Conservation (phyloP, 805 yeast species). For the Priceomyces melissophilus region DNA sequence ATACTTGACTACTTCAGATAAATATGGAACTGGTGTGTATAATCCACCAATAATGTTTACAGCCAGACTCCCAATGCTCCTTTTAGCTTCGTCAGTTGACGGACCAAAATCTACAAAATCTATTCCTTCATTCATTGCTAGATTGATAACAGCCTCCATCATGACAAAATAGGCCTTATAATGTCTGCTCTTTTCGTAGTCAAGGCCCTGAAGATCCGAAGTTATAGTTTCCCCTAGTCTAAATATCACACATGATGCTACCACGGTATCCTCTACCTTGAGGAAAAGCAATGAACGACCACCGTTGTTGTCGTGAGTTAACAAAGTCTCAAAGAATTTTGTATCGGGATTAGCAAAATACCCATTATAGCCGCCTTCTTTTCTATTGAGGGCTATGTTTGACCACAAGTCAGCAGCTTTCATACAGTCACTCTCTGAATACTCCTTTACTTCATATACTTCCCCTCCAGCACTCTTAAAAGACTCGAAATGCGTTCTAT, state of each 20-base stretch:
- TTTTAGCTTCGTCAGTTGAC: slow-evolving; percentile 41
- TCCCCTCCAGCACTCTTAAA: slow-evolving; percentile 34
- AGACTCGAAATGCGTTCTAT: slow-evolving; percentile 33
- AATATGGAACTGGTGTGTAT: slow-evolving; percentile 20
- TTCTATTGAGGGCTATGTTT: slow-evolving; percentile 37
- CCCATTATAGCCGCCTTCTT: slow-evolving; percentile 37
- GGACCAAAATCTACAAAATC: slow-evolving; percentile 45
- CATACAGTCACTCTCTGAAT: slow-evolving; percentile 26
- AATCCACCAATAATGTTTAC: slow-evolving; percentile 38
- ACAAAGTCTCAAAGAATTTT: slow-evolving; percentile 27
- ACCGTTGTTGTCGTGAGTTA: slow-evolving; percentile 16
- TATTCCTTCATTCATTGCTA: slow-evolving; percentile 36
- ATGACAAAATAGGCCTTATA: slow-evolving; percentile 44
- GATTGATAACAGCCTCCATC: slow-evolving; percentile 43
- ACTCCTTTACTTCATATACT: slow-evolving; percentile 29
- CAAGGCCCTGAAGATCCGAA: slow-evolving; percentile 42
- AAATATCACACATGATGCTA: slow-evolving; percentile 42
- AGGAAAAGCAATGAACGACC: slow-evolving; percentile 33
- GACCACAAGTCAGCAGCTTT: slow-evolving; percentile 32
- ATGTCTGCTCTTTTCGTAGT: slow-evolving; percentile 35
- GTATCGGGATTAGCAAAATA: slow-evolving; percentile 21
- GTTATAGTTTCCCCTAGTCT: slow-evolving; percentile 43
- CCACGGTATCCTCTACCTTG: slow-evolving; percentile 30
- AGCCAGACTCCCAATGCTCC: slow-evolving; percentile 36
- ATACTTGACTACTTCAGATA: slow-evolving; percentile 12